Base-by-base conservation (phyloP, 2,329 filamentous ascomycete species). In the Monosporascus sp. region DNA sequence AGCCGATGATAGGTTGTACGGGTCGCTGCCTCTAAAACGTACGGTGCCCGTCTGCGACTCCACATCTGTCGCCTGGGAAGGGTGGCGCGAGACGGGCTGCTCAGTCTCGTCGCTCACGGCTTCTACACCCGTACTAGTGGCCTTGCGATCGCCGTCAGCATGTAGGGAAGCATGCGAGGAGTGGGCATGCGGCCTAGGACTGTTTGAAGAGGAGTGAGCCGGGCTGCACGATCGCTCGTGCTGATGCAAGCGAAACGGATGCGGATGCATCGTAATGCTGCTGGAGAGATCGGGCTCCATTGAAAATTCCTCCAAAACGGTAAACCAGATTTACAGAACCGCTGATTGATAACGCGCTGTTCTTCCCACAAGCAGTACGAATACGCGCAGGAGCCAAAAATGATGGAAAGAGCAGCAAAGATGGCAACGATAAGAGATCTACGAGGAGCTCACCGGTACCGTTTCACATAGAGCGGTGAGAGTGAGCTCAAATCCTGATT, bases 1-100 rank as follows among this genome's bases (percentile, higher is more conserved):
- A 51, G 83, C 85, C 2, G 83, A 82, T 1, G 88, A 84, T 4
- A 97, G 84, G 52, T 86, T 83, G 71, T 91, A 94, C 0, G 93
- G 93, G 63, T 97, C 93, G 64, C 83, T 87, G 59, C 86, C 84
- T 26, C 72, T 70, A 20, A 78, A 82, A 64, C 66, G 65, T 38
- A 55, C 51, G 48, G 48, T 60, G 27, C 59, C 59, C 20, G 57
- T 52, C 50, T 69, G 66, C 41, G 65, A 66, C 66, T 83, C 81
- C 45, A 82, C 71, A 50, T 83, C 79, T 20, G 66, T 69, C 20
- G 64, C 58, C 6, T 53, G 56, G 9, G 70, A 67, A 20, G 65
- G 63, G 55, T 79, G 76, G 50, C 76, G 75, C 56, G 73, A 73
- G 16, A 75, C 68, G 36, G 74, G 71, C 8, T 70, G 66, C 4